These are phyloP conservation scores for Suhomyces guaymorum DNA, from an alignment of 1,139 yeast genomes.

Conservation along the genomic window DNA sequence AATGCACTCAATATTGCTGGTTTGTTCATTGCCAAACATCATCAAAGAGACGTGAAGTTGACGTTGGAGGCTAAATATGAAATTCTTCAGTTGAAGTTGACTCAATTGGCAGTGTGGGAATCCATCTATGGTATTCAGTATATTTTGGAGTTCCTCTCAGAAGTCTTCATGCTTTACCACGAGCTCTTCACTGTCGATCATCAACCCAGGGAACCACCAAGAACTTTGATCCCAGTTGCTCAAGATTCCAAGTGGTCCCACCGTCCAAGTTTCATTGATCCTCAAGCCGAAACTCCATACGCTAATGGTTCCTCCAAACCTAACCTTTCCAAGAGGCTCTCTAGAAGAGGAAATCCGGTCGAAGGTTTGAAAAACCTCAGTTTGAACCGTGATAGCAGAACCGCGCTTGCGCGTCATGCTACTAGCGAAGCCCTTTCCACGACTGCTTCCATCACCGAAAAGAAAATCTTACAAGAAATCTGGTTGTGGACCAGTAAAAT, in stretches of 20 bases:
- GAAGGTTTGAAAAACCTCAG: constrained; percentile 6
- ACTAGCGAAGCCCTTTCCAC: constrained; percentile 1
- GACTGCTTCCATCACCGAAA: constrained; percentile 8
- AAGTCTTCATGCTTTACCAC: constrained; percentile 61
- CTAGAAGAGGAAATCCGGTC: constrained; percentile 3
- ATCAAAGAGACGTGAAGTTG: constrained; percentile 30
- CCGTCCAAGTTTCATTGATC: constrained; percentile 49
- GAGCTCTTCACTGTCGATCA: constrained; percentile 48
- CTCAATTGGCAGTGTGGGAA: constrained; percentile 73
- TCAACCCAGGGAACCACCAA: constrained; percentile 8
- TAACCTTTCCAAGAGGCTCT: constrained; percentile 8
- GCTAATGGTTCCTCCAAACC: constrained; percentile 3
- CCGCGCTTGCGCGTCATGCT: constrained; percentile 1
- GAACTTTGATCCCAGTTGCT: constrained; percentile 13
- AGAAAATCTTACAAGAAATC: constrained; percentile 52
- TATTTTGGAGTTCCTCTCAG: constrained; percentile 66
- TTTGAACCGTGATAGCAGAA: neutral
- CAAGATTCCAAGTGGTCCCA: constrained; percentile 43
- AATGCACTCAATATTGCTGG: constrained; percentile 49
- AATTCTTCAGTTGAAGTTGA: constrained; percentile 69
- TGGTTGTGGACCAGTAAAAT: constrained; percentile 78
- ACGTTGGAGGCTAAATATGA: constrained; percentile 48
- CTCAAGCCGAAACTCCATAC: constrained; percentile 13
- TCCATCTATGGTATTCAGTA: constrained; percentile 59
- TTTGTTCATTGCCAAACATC: constrained; percentile 34